A percentile compares a stretch with the other conserved stretches of the same genome.
phyloP scores from a whole-genome alignment of 257 asterid genomes.

The Petunia secreta region DNA sequence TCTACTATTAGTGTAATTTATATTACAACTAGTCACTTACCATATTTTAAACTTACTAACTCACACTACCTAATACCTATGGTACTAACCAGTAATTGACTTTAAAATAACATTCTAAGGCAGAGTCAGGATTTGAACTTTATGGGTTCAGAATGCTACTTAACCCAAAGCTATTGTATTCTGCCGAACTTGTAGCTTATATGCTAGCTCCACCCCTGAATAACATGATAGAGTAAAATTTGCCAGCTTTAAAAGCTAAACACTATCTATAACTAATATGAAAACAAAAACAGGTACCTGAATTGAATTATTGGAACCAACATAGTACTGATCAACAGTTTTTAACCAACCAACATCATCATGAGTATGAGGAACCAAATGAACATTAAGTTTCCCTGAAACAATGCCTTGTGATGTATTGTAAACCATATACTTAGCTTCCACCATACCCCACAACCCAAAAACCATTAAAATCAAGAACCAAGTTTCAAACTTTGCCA shows the following conservation, averaged over 20 bases:
- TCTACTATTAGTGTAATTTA: neutral
- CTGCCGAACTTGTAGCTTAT: too few species aligned
- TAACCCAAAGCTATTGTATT: too few species aligned
- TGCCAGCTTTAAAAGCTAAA: neutral
- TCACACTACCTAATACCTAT: too few species aligned
- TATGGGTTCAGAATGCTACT: too few species aligned
- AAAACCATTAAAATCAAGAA: conserved; percentile 40
- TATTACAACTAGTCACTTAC: neutral
- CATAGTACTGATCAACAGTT: conserved; percentile 96
- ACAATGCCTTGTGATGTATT: conserved; percentile 71
- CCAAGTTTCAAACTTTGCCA: conserved; percentile 43
- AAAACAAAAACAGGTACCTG: conserved; percentile 52
- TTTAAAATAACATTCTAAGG: too few species aligned
- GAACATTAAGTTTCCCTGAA: conserved; percentile 80
- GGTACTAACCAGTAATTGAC: neutral
- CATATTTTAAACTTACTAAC: neutral
- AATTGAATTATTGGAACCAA: conserved; percentile 84
- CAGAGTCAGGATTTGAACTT: too few species aligned
- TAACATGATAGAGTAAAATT: neutral
- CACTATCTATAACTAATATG: neutral
- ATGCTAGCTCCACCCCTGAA: too few species aligned
- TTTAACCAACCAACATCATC: conserved; percentile 99
- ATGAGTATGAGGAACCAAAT: conserved; percentile 92
- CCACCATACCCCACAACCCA: conserved; percentile 43
- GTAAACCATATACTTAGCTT: conserved; percentile 74